Base-by-base conservation (phyloP, 495 filamentous ascomycete genomes). In the Tetracladium setigerum region DNA sequence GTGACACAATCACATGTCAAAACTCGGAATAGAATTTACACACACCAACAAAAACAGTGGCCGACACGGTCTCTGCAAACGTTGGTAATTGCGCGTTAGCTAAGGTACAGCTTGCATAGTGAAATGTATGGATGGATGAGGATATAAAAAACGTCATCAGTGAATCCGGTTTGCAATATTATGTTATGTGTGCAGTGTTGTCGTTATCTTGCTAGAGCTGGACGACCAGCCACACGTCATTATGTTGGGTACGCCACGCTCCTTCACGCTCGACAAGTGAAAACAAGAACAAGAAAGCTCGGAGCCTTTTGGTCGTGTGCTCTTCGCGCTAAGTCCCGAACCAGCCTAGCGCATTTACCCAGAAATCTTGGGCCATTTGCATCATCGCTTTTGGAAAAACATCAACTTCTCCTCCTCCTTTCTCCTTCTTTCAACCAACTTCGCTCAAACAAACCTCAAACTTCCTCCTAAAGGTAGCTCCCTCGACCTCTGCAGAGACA, bases 1-100 rank as follows among this genome's bases (percentile, higher is more conserved):
- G 38, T 54, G 51, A 54, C 41, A 19, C 45, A 18, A 54, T 54
- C 51, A 54, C 51, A 54, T 54, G 51, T 41, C 42, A 47, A 44
- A 49, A 44, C 10, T 13, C 10, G n/a, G n/a, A n/a, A n/a, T n/a
- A n/a, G n/a, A n/a, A n/a, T n/a, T n/a, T n/a, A n/a, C n/a, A n/a
- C n/a, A n/a, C n/a, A n/a, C n/a, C 24, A 16, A 44, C 31, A 1
- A 32, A 49, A 54, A 8, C 38, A 41, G 27, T 27, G 38, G 49
- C 46, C 45, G 46, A 51, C 42, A 50, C 44, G 46, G 16, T 15
- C 32, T 30, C 22, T 13, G 15, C 16, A 43, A 13, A 15, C 33
- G 34, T 12, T 19, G 11, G 19, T 14, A 30, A 46, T 40, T 2
- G 45, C 45, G 40, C 40, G 40, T 54, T 54, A 16, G 36, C 35